Evolutionary conservation across 768 basidiomycete species (phyloP).

Genomic region (Mycena vitilis): DNA sequence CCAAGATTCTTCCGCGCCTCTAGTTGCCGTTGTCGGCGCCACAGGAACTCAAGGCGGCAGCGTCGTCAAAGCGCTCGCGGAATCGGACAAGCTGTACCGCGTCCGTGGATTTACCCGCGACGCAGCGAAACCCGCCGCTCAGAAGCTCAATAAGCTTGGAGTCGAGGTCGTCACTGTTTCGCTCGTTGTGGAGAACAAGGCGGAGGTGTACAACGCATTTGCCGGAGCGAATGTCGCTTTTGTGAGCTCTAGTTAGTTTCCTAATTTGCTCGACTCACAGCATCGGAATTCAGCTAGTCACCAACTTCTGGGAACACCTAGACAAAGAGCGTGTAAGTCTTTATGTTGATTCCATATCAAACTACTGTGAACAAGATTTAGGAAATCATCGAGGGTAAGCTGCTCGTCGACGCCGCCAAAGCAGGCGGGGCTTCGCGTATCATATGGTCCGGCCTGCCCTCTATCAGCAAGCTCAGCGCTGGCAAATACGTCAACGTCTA

Average conservation of each 20-base stretch:
- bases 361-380: background rate
- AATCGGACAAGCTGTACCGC: constrained; percentile 22
- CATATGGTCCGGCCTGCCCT: constrained; percentile 10
- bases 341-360: too few species aligned
- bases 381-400: constrained; percentile 15
- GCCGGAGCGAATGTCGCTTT: constrained; percentile 10
- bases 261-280: too few species aligned
- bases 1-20: background rate
- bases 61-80: constrained; percentile 17
- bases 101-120: constrained; percentile 22
- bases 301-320: constrained; percentile 24
- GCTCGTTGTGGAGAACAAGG: constrained; percentile 1
- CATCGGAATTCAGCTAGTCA: constrained; percentile 7
- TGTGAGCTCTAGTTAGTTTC: background rate
- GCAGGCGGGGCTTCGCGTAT: background rate
- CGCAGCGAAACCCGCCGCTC: constrained; percentile 15
- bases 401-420: constrained; percentile 19
- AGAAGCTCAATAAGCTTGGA: background rate
- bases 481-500: constrained; percentile 14
- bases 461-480: background rate
- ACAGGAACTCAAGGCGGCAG: constrained; percentile 30
- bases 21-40: constrained; percentile 26
- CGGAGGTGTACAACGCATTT: background rate
- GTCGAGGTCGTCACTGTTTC: constrained; percentile 11
- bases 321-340: background rate